phyloP scores from a whole-genome alignment of 331 rosid genomes.

The Dryas integrifolia region DNA sequence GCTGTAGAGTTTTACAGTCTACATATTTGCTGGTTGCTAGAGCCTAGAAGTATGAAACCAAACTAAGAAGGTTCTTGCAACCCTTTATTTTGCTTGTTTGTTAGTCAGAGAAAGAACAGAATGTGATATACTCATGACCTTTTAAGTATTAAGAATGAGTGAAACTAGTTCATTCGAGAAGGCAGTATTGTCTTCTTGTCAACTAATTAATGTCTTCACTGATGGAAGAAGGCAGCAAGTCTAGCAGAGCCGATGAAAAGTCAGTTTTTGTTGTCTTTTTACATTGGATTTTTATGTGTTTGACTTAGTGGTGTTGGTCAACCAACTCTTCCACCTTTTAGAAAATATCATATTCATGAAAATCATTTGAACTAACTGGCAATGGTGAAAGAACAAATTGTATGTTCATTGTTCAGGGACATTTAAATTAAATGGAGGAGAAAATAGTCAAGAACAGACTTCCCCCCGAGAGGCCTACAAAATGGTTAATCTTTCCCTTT shows the following conservation, averaged over 20 bases:
- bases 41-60: not conserved
- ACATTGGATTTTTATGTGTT: not conserved
- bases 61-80: not conserved
- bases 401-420: not conserved
- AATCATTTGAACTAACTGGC: not conserved
- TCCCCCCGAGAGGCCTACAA: too few relatives aligned
- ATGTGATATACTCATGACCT: too few relatives aligned
- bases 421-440: not conserved
- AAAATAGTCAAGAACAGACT: too few relatives aligned
- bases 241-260: too few relatives aligned
- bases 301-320: not conserved
- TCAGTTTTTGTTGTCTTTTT: too few relatives aligned
- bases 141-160: not conserved
- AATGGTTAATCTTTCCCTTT: not conserved
- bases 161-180: not conserved
- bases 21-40: not conserved
- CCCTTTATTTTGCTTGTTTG: not conserved
- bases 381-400: not conserved
- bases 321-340: not conserved
- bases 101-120: not conserved
- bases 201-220: not conserved
- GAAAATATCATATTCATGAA: not conserved
- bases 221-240: not conserved
- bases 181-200: too few relatives aligned
- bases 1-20: not conserved